Evolutionary conservation across 768 basidiomycete genomes (phyloP).

Genomic region (Lyophyllum decastes): DNA sequence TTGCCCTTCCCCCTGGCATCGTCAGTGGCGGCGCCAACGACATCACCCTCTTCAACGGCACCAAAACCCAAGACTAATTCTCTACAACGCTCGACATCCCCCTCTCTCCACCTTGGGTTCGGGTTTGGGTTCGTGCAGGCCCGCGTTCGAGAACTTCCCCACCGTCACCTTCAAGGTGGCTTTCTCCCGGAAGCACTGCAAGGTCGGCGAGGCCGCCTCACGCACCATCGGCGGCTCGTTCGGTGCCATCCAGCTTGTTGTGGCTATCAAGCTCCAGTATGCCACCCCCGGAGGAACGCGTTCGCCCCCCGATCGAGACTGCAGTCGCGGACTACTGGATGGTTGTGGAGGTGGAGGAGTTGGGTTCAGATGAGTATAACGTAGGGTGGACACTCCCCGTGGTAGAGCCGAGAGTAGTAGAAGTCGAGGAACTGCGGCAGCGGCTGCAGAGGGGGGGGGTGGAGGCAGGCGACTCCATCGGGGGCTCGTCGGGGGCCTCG

Average conservation of each 20-base stretch:
- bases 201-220: background rate
- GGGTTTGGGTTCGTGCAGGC: background rate
- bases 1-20: background rate
- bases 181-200: background rate
- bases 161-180: background rate
- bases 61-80: background rate
- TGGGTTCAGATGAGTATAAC: too few species aligned
- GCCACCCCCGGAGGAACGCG: background rate
- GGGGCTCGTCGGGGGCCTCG: too few species aligned
- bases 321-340: background rate
- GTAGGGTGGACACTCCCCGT: too few species aligned
- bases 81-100: background rate
- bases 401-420: too few species aligned
- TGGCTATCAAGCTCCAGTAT: background rate
- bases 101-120: too few species aligned
- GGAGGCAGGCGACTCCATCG: too few species aligned
- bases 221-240: background rate
- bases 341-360: background rate
- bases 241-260: background rate
- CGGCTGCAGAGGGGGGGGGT: too few species aligned
- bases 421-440: too few species aligned
- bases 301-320: background rate
- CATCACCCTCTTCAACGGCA: background rate
- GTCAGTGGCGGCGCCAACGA: background rate
- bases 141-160: background rate